phyloP scores from a whole-genome alignment of 352 stramenopile species.

The Phytophthora citrophthora region DNA sequence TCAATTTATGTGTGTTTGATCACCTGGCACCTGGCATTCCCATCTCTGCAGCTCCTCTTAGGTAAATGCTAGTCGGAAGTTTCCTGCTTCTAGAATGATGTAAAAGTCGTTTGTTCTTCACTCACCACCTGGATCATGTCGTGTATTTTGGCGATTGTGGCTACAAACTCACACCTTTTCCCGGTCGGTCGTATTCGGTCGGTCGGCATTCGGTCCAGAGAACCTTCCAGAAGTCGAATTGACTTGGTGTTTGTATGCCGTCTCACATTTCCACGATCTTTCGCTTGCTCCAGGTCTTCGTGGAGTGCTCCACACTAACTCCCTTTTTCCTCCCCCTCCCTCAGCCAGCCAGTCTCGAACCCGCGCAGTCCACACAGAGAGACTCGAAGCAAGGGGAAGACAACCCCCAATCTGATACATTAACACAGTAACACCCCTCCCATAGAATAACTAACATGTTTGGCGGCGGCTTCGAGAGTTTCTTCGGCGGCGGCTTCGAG shows the following conservation, averaged over 20 bases:
- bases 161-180: conserved; percentile 17
- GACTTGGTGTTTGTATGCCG: conserved; percentile 33
- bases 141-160: background rate
- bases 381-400: conserved; percentile 10
- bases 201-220: conserved; percentile 19
- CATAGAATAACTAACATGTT: conserved; percentile 62
- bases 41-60: conserved; percentile 4
- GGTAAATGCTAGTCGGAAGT: background rate
- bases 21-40: background rate
- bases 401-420: conserved; percentile 29
- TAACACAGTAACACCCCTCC: conserved; percentile 10
- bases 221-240: conserved; percentile 37
- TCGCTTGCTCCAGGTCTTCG: conserved; percentile 10
- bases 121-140: background rate
- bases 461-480: conserved; percentile 86
- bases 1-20: background rate
- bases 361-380: conserved; percentile 35
- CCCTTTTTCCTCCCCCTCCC: conserved; percentile 28
- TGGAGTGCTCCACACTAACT: conserved; percentile 20
- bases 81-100: conserved; percentile 27
- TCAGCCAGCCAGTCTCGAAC: conserved; percentile 42
- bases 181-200: conserved; percentile 19
- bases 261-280: conserved; percentile 33
- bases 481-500: conserved; percentile 84
- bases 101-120: background rate